Evolutionary conservation across 2,329 filamentous ascomycete genomes (phyloP), one percentile per base, ranked within the genome.

Genomic region (Chlorencoelia australis): DNA sequence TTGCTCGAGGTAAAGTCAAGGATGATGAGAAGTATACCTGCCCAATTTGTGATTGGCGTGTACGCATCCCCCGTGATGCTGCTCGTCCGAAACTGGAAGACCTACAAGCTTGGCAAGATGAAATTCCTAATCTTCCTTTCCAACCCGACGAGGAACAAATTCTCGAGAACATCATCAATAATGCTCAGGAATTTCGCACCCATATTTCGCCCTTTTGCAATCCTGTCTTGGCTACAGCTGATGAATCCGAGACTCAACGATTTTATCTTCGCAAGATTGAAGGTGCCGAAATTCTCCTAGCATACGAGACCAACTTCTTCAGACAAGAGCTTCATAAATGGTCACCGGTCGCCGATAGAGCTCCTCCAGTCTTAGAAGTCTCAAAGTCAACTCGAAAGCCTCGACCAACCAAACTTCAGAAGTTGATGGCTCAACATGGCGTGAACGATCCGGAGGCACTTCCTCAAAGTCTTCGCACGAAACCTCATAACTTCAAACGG

Each of bases 21-120:
- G 91, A 96, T 55, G 89, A 94, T 45, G 91, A 96, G 56, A 94
- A 94, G 58, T 98, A 95, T 57, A 96, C 89, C 1, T 98, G 91
- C 53, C 91, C 91, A 0, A 94, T 98, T 44, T 98, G 91, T 57
- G 91, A 98, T 58, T 95, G 88, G 77, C 81, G 91, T 13, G 83
- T 95, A 55, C 93, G 89, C 63, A 96, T 98, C 35, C 91, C 91
- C 17, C 84, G 91, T 30, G 91, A 98, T 66, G 91, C 91, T 16
- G 87, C 91, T 15, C 81, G 91, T 18, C 91, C 91, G 0, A 96
- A 95, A 60, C 68, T 98, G 1, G 91, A 98, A 58, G 88, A 96
- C 49, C 67, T 98, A 11, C 69, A 83, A 41, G 64, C 71, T 2
- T 91, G 93, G 76, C 79, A 87, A 41, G 82, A 88, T 7, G 89